Evolutionary conservation across 345 rosid species (phyloP).

Genomic region (Chamaenerion angustifolium): DNA sequence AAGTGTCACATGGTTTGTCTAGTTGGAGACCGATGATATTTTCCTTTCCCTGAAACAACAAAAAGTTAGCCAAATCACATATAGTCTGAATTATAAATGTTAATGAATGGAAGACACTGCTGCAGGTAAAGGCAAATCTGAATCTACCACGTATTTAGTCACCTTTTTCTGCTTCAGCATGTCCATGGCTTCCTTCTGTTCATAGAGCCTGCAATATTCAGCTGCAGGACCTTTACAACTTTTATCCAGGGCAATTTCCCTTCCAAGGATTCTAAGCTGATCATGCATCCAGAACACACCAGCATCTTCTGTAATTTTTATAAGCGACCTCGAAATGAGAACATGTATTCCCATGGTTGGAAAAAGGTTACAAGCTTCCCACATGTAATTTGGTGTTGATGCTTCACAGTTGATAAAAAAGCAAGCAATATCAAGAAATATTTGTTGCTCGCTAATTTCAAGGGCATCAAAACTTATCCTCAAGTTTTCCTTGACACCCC

Average conservation of each 20-base stretch:
- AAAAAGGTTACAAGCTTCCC: background rate
- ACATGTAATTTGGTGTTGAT: background rate
- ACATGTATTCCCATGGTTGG: background rate
- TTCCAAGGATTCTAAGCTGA: background rate
- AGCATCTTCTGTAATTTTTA: background rate
- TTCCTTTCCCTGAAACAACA: background rate
- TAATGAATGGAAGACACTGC: too few species aligned
- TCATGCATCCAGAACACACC: slow-evolving; percentile 1
- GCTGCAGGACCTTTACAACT: fast-evolving
- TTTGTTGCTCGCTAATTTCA: background rate
- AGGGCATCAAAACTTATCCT: background rate
- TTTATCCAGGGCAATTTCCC: background rate
- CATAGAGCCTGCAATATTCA: background rate
- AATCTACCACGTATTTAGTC: background rate
- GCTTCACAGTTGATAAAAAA: slow-evolving; percentile 2
- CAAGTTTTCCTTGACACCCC: background rate
- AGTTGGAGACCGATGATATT: background rate
- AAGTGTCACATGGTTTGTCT: background rate
- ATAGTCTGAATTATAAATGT: background rate
- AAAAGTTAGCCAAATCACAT: background rate
- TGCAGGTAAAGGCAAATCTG: too few species aligned
- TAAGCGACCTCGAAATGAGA: background rate
- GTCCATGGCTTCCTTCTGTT: background rate
- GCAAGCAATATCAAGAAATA: slow-evolving; percentile 6
- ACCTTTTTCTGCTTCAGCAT: background rate